phyloP scores from a whole-genome alignment of 495 filamentous ascomycete species.

The Penicillium canescens region DNA sequence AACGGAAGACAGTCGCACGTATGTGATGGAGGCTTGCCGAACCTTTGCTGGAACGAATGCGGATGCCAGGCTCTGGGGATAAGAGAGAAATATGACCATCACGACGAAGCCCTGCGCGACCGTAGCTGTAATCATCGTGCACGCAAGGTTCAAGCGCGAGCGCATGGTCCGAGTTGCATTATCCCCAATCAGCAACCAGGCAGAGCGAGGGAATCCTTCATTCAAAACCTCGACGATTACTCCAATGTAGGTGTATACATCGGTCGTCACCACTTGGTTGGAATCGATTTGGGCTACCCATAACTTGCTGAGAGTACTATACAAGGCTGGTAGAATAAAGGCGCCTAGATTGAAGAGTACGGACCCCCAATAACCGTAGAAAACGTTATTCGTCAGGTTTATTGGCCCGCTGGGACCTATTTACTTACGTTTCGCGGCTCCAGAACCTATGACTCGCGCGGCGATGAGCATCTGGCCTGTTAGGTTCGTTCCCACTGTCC shows the following conservation, averaged over 20 bases:
- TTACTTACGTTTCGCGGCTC: too few relatives aligned
- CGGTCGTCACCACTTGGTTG: conserved; percentile 66
- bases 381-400: too few relatives aligned
- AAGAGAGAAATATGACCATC: conserved; percentile 60
- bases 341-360: conserved; percentile 66
- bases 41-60: conserved; percentile 65
- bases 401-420: too few relatives aligned
- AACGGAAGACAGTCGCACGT: conserved; percentile 65
- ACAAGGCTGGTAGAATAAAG: conserved; percentile 69
- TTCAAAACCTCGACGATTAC: conserved; percentile 69
- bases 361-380: too few relatives aligned
- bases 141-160: conserved; percentile 58
- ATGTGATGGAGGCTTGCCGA: conserved; percentile 54
- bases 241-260: conserved; percentile 64
- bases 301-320: conserved; percentile 68
- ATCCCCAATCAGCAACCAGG: conserved; percentile 72
- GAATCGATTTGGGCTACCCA: conserved; percentile 73
- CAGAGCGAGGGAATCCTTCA: conserved; percentile 69
- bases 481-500: too few relatives aligned
- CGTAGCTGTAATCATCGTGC: conserved; percentile 65
- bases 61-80: conserved; percentile 53
- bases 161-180: conserved; percentile 50
- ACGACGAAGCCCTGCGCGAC: conserved; percentile 63
- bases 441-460: too few relatives aligned
- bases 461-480: too few relatives aligned